A percentile compares a stretch with the other conserved stretches of the same genome.
Evolutionary conservation across 805 yeast genomes (phyloP).

Genomic region (Schwanniomyces pseudopolymorphus): DNA sequence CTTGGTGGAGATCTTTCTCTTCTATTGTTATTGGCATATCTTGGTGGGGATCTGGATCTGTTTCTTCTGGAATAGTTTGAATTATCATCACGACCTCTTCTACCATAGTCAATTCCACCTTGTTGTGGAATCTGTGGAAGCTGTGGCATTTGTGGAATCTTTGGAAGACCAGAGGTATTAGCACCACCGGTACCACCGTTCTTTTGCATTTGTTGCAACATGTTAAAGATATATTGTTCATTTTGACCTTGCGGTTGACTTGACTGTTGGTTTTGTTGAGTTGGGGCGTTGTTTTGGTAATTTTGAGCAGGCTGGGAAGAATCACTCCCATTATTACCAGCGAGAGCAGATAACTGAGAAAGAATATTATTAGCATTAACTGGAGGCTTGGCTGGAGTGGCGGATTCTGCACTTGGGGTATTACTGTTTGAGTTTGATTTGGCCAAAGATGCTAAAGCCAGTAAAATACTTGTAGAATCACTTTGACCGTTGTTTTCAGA

Average conservation of each 20-base stretch:
- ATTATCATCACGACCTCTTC: constrained; percentile 20
- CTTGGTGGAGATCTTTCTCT: constrained; percentile 31
- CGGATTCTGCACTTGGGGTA: constrained; percentile 25
- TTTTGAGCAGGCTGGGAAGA: constrained; percentile 6
- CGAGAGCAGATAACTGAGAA: constrained; percentile 44
- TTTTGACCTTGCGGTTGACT: constrained; percentile 18
- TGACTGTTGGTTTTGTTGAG: constrained; percentile 10
- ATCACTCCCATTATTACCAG: constrained; percentile 14
- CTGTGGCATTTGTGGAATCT: constrained; percentile 12
- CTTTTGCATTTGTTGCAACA: constrained; percentile 53
- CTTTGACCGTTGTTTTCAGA: constrained; percentile 20
- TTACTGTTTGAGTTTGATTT: constrained; percentile 38
- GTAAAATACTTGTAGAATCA: constrained; percentile 64
- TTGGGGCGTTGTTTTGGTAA: constrained; percentile 16
- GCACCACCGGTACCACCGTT: constrained; percentile 9
- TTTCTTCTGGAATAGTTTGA: constrained; percentile 46
- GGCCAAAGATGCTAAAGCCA: constrained; percentile 67
- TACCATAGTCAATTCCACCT: constrained; percentile 10
- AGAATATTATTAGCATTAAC: constrained; percentile 38
- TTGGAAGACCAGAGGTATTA: neutral
- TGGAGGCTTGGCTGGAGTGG: constrained; percentile 21
- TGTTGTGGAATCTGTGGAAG: constrained; percentile 14
- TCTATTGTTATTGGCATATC: constrained; percentile 16
- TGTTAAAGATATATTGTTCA: constrained; percentile 45
- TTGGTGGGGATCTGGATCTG: constrained; percentile 55